Base-by-base conservation (phyloP, 1,284 basidiomycete species). In the Erythrobasidium hasegawianum region DNA sequence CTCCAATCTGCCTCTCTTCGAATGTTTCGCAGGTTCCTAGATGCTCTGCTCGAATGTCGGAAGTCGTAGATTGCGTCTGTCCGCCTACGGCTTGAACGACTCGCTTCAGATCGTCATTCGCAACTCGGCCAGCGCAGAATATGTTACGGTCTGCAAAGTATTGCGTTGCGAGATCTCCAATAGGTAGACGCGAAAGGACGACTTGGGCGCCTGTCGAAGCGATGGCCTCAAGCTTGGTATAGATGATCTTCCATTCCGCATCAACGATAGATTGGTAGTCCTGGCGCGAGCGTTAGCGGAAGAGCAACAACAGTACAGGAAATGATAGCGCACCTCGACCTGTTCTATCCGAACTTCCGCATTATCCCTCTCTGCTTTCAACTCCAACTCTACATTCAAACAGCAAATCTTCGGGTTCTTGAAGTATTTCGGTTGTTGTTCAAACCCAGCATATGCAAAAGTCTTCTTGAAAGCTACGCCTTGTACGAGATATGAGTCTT, bases 391-490 rank as follows among this genome's bases (percentile, higher is more conserved):
- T 72, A 99, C 95, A 76, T 99, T 99, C 69, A 99, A 79, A 75
- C 91, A 96, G 33, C 97, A 83, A 59, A 99, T 86, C 72, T 92
- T 87, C 56, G 95, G 93, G 76, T 96, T 78, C 69, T 81, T 81
- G 83, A 98, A 97, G 22, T 84, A 83, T 80, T 98, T 98, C 53
- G 96, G 96, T 78, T 98, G 96, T 79, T 99, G 96, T 78, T 99
- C 96, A 49, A 97, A 97, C 59, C 96, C 96, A 50, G 96, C 96
- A 75, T 99, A 99, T 2, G 93, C 94, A 79, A 99, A 99, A 0
- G 96, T 98, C 83, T 98, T 99, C 79, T 97, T 97, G 86, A 98
- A 99, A 0, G 96, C 88, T 49, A 99, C 96, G 59, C 96, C 96
- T 65, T 81, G 81, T 75, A 94, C 83, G 64, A 94, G 84, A 59